Evolutionary conservation across 192 early-diverging fungal species (phyloP), one percentile per base, ranked within the genome.

Genomic region (Mortierella claussenii): DNA sequence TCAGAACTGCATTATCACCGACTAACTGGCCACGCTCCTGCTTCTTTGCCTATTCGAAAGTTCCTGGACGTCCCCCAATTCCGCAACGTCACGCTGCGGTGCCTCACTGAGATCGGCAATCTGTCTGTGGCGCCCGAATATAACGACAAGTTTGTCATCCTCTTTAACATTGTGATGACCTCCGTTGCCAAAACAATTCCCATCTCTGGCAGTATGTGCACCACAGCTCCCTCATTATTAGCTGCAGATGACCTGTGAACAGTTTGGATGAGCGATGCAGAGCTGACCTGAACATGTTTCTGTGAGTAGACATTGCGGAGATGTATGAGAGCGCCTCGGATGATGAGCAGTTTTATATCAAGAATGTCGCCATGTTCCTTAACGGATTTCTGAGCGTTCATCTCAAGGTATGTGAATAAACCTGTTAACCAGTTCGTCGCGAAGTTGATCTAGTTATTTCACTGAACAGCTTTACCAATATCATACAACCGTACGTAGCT

Each of bases 291-390:
- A n/a, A n/a, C n/a, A n/a, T n/a, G n/a, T n/a, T n/a, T n/a, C n/a
- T n/a, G n/a, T n/a, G n/a, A n/a, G 69, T 43, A 91, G 95, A 98
- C 64, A 86, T 98, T 36, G 89, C 89, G 11, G 68, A 74, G 10
- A 81, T 94, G 44, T 99, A 95, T 55, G 92, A 96, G 76, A 90
- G 89, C 55, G 90, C 88, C 53, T 83, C 80, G 28, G 92, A 95
- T 60, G 91, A 94, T 47, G 94, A 97, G 42, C 94, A 98, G 71
- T 89, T 95, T 67, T 98, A 97, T 80, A 92, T 99, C 56, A 97
- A 97, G 74, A 97, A 98, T 73, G 79, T 99, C 30, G 94, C 91
- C 27, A 74, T 98, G 52, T 98, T 98, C 75, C 81, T 98, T 27
- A 95, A 95, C 13, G 89, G 86, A 55, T 96, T 96, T 78, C 84